Evolutionary conservation across 2,329 filamentous ascomycete species (phyloP), one percentile per base, ranked within the genome.

Genomic region (Purpureocillium lavendulum): DNA sequence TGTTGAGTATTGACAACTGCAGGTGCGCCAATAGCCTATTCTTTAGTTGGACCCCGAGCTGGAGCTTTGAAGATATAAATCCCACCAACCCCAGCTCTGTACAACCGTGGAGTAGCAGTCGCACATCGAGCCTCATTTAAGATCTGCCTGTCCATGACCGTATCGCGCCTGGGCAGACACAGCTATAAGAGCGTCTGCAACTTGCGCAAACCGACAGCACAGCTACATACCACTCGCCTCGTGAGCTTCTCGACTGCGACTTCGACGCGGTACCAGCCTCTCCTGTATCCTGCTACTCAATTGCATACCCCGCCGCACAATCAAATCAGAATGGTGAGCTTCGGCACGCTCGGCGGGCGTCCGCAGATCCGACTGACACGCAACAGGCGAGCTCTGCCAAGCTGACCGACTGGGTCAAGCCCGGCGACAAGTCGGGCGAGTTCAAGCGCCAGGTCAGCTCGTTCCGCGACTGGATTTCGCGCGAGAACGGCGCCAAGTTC

Each of bases 371-470:
- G 13, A 24, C 33, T 35, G 13, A 36, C 16, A 14, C 21, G 9
- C 5, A 10, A 17, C 37, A 46, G 44, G 21, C 45, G 32, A 39
- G 35, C 16, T 34, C 36, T 21, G 38, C 33, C 16, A 47, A 45
- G 15, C 30, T 94, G 59, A 89, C 87, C 34, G 78, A 90, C 54
- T 95, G 87, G 87, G 87, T 92, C 38, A 72, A 78, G 46, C 82
- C 77, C 34, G 72, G 71, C 51, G 86, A 92, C 67, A 84, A 79
- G 57, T 77, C 78, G 14, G 90, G 90, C 62, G 88, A 96, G 65
- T 97, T 94, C 74, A 95, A 95, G 69, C 82, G 90, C 45, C 85
- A 88, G 60, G 72, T 74, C 46, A 92, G 86, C 44, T 74, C 79
- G 40, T 97, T 97, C 66, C 80, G 92, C 43, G 77, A 84, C 60